Evolutionary conservation across 2,329 filamentous ascomycete species (phyloP).

Genomic region (Aspergillus novofumigatus): DNA sequence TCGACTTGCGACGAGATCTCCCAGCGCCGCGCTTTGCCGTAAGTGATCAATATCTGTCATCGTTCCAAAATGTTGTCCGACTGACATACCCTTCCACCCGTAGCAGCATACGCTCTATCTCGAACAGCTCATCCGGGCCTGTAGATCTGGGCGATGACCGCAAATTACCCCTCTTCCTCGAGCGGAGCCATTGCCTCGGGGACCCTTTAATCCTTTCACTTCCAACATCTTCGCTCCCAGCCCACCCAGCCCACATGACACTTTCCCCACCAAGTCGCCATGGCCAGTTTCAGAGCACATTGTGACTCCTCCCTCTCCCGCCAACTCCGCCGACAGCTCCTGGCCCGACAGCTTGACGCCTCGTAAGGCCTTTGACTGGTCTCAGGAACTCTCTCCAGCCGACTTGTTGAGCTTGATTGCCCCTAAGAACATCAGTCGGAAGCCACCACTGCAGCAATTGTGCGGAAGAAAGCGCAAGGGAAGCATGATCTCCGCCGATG

Average conservation of each 20-base stretch:
- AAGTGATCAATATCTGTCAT: constrained; percentile 15
- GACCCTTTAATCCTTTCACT: constrained; percentile 36
- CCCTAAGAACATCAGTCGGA: constrained; percentile 36
- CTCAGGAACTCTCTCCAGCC: constrained; percentile 28
- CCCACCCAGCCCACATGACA: constrained; percentile 31
- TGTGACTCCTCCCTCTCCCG: constrained; percentile 34
- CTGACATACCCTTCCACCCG: background rate
- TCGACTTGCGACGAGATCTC: constrained; percentile 24
- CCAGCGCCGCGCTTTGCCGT: constrained; percentile 36
- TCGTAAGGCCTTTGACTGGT: constrained; percentile 31
- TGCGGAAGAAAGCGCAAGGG: constrained; percentile 39
- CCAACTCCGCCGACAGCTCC: constrained; percentile 35
- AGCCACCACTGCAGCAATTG: constrained; percentile 36
- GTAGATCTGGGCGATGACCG: constrained; percentile 31
- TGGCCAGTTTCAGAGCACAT: constrained; percentile 28
- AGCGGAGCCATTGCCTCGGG: constrained; percentile 34
- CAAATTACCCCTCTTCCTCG: constrained; percentile 36
- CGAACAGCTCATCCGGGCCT: constrained; percentile 16
- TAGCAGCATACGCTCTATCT: constrained; percentile 23
- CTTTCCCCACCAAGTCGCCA: constrained; percentile 30
- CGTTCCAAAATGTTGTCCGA: background rate
- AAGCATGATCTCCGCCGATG: constrained; percentile 27
- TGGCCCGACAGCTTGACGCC: constrained; percentile 31
- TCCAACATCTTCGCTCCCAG: constrained; percentile 26
- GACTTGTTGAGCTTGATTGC: constrained; percentile 34